Evolutionary conservation across 148 eudicot genomes (phyloP).

Genomic region (Agrostemma githago): DNA sequence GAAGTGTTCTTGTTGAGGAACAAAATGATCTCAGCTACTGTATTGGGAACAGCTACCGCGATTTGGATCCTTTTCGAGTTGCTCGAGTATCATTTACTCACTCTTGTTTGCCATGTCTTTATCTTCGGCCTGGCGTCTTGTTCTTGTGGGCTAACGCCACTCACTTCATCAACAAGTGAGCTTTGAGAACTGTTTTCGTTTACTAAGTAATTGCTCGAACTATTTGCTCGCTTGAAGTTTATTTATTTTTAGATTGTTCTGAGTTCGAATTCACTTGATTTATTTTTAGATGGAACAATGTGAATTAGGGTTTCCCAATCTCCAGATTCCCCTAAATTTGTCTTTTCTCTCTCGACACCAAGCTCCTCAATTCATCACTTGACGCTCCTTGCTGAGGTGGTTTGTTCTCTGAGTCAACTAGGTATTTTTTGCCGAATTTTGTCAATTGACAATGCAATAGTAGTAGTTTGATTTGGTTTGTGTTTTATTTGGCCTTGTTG

Average conservation of each 20-base stretch:
- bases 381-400: too few species aligned
- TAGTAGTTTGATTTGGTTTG: too few species aligned
- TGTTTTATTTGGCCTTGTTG: too few species aligned
- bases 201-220: neutral
- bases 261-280: slow-evolving; percentile 9
- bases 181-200: neutral
- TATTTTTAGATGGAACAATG: too few species aligned
- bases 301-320: too few species aligned
- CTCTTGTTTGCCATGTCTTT: slow-evolving; percentile 61
- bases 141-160: slow-evolving; percentile 81
- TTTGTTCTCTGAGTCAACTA: too few species aligned
- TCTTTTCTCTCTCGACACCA: too few species aligned
- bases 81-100: slow-evolving; percentile 70
- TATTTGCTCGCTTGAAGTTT: slow-evolving; percentile 15
- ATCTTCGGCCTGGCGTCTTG: slow-evolving; percentile 60
- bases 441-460: too few species aligned
- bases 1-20: slow-evolving; percentile 91
- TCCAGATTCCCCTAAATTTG: too few species aligned
- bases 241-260: slow-evolving; percentile 24
- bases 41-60: slow-evolving; percentile 67
- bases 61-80: slow-evolving; percentile 81
- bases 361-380: too few species aligned
- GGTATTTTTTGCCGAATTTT: too few species aligned
- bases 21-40: slow-evolving; percentile 83
- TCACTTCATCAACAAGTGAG: slow-evolving; percentile 47